Conservation (phyloP, 1,139 yeast genomes). For the Scheffersomyces lignicola region DNA sequence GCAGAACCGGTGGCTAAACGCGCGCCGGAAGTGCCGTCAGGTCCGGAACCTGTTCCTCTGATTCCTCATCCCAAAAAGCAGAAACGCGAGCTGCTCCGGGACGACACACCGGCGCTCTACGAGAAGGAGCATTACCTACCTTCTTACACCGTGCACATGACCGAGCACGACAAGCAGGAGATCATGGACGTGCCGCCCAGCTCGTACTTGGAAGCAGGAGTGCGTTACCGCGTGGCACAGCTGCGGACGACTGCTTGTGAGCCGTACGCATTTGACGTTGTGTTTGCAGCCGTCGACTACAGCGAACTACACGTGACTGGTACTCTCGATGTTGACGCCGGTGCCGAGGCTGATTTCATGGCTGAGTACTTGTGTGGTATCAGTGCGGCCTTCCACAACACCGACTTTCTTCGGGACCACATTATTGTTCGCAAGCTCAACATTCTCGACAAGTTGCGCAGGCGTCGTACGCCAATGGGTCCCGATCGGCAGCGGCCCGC, state of each 20-base stretch:
- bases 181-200: constrained; percentile 21
- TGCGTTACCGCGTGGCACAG: constrained; percentile 6
- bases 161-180: constrained; percentile 17
- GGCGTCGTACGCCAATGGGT: constrained; percentile 10
- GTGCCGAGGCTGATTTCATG: constrained; percentile 10
- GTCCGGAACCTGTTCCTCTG: not conserved
- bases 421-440: constrained; percentile 14
- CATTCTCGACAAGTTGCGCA: constrained; percentile 13
- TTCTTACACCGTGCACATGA: constrained; percentile 6
- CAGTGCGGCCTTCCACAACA: constrained; percentile 5
- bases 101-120: not conserved
- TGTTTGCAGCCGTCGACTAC: constrained; percentile 11
- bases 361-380: constrained; percentile 16
- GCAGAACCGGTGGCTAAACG: constrained; percentile 16
- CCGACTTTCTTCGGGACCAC: constrained; percentile 11
- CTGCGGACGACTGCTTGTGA: not conserved
- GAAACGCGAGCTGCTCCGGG: constrained; percentile 7
- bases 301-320: not conserved
- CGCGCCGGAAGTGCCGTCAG: constrained; percentile 10
- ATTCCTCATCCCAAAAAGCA: not conserved
- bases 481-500: constrained; percentile 2
- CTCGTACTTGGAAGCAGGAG: constrained; percentile 17
- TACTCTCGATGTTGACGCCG: not conserved
- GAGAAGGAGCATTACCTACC: constrained; percentile 3
- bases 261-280: constrained; percentile 7